Base-by-base conservation (phyloP, 805 yeast genomes). In the Barnettozyma siamensis region DNA sequence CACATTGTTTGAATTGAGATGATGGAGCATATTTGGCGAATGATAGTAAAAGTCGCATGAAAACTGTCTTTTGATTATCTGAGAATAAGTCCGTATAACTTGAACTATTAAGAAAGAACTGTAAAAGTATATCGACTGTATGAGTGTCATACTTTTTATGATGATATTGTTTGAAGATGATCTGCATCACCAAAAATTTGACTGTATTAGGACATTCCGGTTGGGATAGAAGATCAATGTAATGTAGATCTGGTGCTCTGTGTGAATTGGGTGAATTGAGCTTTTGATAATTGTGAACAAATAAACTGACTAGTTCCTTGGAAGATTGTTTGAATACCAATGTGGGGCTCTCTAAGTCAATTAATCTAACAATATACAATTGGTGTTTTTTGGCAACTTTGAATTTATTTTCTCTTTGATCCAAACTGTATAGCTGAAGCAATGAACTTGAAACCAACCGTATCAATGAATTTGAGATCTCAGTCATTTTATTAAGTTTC, bases 381-480 rank as follows among this genome's bases (percentile, higher is more conserved):
- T 53, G 53, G 38, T 54, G 58, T 31, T 38, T 50, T 36, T 48
- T 55, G 0, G 30, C 15, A 2, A 17, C 8, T 43, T 49, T 3
- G 17, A 19, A 10, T 24, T 37, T 33, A 38, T 41, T 9, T 39
- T 39, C 6, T 30, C n/a, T 19, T 39, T 13, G n/a, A 5, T 48
- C 43, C 17, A 50, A 26, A 31, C 34, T 43, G 47, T 54, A 51
- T 20, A 57, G 33, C 31, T 53, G 55, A 11, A n/a, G 20, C 34
- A 57, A 57, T 12, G 56, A 44, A 2, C 48, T 46, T 3, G 59
- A 53, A 0, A 52, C 44, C 31, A 57, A 44, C 30, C 44, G 48
- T 37, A 55, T 24, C 19, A 51, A 43, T 2, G 54, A 34, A 2
- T 37, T 12, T 38, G 35, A n/a, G 47, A 40, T 31, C 35, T 49